These are phyloP conservation scores for Starmerella bombicola DNA, from an alignment of 805 yeast genomes.

Conservation along the genomic window DNA sequence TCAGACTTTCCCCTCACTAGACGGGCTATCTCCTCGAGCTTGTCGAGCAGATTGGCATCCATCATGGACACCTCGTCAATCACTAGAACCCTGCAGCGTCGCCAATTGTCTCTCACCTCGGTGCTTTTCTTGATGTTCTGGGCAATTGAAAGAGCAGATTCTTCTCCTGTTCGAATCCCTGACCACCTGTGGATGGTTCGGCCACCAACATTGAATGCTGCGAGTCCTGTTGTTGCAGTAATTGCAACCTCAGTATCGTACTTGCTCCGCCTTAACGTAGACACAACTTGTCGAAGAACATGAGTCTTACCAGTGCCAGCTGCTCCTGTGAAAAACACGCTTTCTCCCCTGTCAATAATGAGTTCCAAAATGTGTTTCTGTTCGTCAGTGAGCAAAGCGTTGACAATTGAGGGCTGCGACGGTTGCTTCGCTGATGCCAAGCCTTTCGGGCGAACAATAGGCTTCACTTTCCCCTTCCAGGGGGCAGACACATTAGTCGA, in stretches of 20 bases:
- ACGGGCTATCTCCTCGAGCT: slow-evolving; percentile 58
- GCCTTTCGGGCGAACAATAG: slow-evolving; percentile 16
- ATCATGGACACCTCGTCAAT: slow-evolving; percentile 93
- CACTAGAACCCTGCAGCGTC: slow-evolving; percentile 50
- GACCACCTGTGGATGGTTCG: slow-evolving; percentile 72
- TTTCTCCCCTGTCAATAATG: slow-evolving; percentile 44
- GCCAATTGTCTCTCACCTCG: slow-evolving; percentile 48
- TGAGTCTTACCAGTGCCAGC: slow-evolving; percentile 98
- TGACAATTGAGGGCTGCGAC: slow-evolving; percentile 10
- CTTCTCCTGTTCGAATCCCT: slow-evolving; percentile 67
- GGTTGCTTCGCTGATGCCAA: slow-evolving; percentile 9
- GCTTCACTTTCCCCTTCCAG: slow-evolving; percentile 13
- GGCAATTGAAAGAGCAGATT: slow-evolving; percentile 25
- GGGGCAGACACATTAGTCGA: slow-evolving; percentile 1
- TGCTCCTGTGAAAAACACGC: slow-evolving; percentile 86
- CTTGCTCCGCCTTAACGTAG: slow-evolving; percentile 29
- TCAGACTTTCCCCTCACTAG: slow-evolving; percentile 35
- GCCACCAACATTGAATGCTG: slow-evolving; percentile 87
- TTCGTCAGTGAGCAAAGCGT: slow-evolving; percentile 28
- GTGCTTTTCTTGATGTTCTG: slow-evolving; percentile 18
- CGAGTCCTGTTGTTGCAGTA: slow-evolving; percentile 92
- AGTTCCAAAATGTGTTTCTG: slow-evolving; percentile 46
- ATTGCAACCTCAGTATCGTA: slow-evolving; percentile 52
- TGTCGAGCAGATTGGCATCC: slow-evolving; percentile 60
- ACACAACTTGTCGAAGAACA: slow-evolving; percentile 52